Evolutionary conservation across 2,329 filamentous ascomycete genomes (phyloP).

Genomic region (Zymoseptoria ardabiliae): DNA sequence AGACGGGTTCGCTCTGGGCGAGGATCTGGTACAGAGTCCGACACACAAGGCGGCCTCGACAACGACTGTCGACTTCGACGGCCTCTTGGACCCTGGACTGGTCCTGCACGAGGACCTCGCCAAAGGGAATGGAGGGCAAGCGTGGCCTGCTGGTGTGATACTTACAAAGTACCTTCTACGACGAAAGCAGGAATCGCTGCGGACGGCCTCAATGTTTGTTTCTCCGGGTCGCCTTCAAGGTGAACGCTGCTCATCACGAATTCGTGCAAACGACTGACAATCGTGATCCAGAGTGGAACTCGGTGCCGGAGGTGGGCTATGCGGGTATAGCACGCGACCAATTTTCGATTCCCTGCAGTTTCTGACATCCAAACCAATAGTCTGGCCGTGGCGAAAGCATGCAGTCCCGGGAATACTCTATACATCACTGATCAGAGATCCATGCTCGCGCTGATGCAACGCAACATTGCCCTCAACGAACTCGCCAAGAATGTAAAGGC

Average conservation of each 20-base stretch:
- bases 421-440: constrained; percentile 79
- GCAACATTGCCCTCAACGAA: constrained; percentile 77
- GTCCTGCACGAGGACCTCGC: constrained; percentile 77
- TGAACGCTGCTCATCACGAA: background rate
- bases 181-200: constrained; percentile 57
- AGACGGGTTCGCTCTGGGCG: constrained; percentile 37
- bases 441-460: constrained; percentile 79
- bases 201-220: constrained; percentile 64
- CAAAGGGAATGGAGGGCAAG: constrained; percentile 82
- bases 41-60: constrained; percentile 46
- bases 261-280: background rate
- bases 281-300: constrained; percentile 64
- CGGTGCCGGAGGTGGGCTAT: constrained; percentile 83
- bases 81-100: constrained; percentile 61
- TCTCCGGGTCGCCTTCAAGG: constrained; percentile 9
- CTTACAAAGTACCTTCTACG: constrained; percentile 79
- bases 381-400: constrained; percentile 52
- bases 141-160: constrained; percentile 91
- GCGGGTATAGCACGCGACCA: constrained; percentile 44
- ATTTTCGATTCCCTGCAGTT: constrained; percentile 6
- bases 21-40: constrained; percentile 50
- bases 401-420: constrained; percentile 50
- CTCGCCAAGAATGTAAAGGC: constrained; percentile 58
- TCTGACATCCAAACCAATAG: constrained; percentile 22
- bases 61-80: constrained; percentile 59